Conservation (phyloP, 352 stramenopile species). For the Hyaloperonospora brassicae region DNA sequence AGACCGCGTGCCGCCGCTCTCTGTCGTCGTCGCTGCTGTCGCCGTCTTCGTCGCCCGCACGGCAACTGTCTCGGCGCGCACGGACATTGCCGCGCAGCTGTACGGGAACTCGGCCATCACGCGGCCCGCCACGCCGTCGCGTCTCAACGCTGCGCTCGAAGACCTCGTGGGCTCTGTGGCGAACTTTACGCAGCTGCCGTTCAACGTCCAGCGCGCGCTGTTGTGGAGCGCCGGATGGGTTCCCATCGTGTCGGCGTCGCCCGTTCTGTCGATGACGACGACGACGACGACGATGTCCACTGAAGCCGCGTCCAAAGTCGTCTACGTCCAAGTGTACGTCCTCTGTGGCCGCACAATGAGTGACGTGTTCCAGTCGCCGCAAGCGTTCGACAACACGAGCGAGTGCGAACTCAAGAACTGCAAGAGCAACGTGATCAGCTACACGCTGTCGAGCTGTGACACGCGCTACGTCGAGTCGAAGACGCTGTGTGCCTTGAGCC, state of each 20-base stretch:
- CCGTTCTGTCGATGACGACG: not conserved
- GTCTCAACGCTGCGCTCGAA: conserved; percentile 9
- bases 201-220: conserved; percentile 29
- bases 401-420: conserved; percentile 21
- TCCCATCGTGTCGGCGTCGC: conserved; percentile 2
- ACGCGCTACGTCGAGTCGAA: conserved; percentile 8
- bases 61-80: conserved; percentile 1
- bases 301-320: not conserved
- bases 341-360: conserved; percentile 35
- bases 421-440: conserved; percentile 28
- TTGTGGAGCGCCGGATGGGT: conserved; percentile 37
- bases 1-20: no score
- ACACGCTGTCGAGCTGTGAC: conserved; percentile 19
- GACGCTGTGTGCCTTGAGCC: conserved; percentile 22
- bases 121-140: conserved; percentile 3
- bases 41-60: no score
- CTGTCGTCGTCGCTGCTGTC: no score
- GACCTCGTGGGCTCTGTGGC: conserved; percentile 1
- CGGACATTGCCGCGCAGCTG: conserved; percentile 17
- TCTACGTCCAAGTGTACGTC: conserved; percentile 38
- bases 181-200: conserved; percentile 17
- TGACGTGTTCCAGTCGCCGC: conserved; percentile 22
- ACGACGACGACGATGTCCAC: not conserved
- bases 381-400: conserved; percentile 14
- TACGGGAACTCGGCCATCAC: conserved; percentile 18